Conservation (phyloP, 2,329 filamentous ascomycete species). For the Sclerotinia sclerotiorum region DNA sequence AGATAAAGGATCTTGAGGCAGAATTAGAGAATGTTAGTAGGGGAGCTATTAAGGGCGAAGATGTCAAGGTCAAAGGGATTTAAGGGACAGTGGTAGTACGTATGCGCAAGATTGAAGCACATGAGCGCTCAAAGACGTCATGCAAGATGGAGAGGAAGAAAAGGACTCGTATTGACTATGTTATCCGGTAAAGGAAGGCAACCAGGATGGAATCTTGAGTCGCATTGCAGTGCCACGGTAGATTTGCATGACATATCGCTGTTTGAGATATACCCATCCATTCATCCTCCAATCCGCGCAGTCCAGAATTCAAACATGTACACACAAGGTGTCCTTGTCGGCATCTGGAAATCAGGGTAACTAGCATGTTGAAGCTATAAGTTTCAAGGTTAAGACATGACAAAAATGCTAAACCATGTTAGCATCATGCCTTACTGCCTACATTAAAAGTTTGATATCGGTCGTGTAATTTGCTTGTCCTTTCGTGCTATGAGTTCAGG, state of each 20-base stretch:
- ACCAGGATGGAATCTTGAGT: not conserved
- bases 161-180: too few species aligned
- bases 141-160: not conserved
- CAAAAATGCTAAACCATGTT: not conserved
- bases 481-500: not conserved
- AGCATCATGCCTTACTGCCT: not conserved
- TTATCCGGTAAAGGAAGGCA: not conserved
- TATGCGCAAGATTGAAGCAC: not conserved
- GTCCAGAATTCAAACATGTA: not conserved
- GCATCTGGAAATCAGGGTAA: too few species aligned
- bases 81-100: not conserved
- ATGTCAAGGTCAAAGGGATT: constrained; percentile 19
- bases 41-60: constrained; percentile 19
- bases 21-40: constrained; percentile 17
- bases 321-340: not conserved
- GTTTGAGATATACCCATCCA: not conserved
- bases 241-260: not conserved
- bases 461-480: not conserved
- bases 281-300: not conserved
- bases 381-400: not conserved
- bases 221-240: not conserved
- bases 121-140: not conserved
- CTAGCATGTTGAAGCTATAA: not conserved
- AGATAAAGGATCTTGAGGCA: constrained; percentile 22
- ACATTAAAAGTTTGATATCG: not conserved